Conservation (phyloP, 768 basidiomycete genomes). For the Tulasnella sp. region DNA sequence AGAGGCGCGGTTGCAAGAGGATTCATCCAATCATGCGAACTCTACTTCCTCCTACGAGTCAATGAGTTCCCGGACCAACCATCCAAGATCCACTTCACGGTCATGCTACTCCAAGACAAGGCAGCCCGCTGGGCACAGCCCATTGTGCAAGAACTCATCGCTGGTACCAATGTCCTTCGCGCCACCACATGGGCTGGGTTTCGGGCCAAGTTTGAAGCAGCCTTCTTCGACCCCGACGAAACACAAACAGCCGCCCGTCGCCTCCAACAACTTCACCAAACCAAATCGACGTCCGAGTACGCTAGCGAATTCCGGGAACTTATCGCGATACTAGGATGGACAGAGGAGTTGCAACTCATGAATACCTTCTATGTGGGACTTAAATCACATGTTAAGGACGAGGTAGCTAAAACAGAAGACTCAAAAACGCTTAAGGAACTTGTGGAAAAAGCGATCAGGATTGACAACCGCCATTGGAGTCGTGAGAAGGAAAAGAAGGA, state of each 20-base stretch:
- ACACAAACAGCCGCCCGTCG: no score
- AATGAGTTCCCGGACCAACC: background rate
- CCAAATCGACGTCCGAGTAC: background rate
- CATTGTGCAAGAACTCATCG: background rate
- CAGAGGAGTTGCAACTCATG: background rate
- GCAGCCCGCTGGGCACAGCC: background rate
- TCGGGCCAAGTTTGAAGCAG: background rate
- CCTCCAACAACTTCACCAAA: background rate
- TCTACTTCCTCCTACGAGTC: background rate
- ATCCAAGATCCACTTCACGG: background rate
- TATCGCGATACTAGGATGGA: background rate
- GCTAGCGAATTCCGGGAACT: background rate
- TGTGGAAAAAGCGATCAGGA: background rate
- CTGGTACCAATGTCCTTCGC: rapidly evolving
- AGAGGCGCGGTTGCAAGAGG: no score
- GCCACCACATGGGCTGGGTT: background rate
- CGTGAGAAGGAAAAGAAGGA: background rate
- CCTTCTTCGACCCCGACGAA: no score
- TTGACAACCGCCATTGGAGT: background rate
- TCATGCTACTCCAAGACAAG: background rate
- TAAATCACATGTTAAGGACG: background rate
- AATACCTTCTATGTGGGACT: background rate
- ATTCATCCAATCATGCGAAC: no score
- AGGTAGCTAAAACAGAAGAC: background rate
- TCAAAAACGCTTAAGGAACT: background rate